Conservation (phyloP, 192 early-diverging fungal genomes). For the Thamnidium elegans region DNA sequence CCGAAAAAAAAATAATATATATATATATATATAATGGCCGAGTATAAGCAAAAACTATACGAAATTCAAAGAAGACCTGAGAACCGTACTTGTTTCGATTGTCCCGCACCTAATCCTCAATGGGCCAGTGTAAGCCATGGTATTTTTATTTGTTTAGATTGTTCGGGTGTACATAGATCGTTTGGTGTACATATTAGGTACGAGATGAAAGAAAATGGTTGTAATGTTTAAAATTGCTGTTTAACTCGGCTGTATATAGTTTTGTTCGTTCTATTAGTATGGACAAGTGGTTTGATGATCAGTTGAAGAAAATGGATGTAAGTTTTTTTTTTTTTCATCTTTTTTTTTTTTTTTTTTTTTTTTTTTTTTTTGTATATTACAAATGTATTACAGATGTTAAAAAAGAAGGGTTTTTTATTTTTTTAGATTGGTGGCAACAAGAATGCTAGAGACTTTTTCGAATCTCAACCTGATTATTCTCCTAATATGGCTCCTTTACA, state of each 20-base stretch:
- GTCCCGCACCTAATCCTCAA: conserved; percentile 77
- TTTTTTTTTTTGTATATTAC: not conserved
- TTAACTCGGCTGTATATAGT: conserved; percentile 41
- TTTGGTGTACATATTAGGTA: conserved; percentile 76
- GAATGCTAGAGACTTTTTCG: conserved; percentile 84
- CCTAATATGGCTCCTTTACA: conserved; percentile 74
- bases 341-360: not conserved
- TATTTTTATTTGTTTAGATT: conserved; percentile 94
- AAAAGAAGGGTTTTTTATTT: too few species aligned
- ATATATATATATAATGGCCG: conserved; percentile 33
- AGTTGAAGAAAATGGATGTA: conserved; percentile 89
- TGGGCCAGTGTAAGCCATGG: conserved; percentile 94
- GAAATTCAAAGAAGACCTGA: conserved; percentile 56
- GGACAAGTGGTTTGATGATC: conserved; percentile 97
- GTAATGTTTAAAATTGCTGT: not conserved
- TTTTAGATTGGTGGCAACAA: conserved; percentile 80
- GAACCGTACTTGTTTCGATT: conserved; percentile 84
- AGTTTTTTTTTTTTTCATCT: conserved; percentile 11
- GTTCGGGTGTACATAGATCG: conserved; percentile 86
- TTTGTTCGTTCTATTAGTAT: conserved; percentile 99
- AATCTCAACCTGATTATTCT: conserved; percentile 71
- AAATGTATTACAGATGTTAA: too few species aligned
- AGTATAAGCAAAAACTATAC: conserved; percentile 61
- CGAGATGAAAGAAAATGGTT: not conserved
- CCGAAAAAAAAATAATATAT: too few species aligned